These are phyloP conservation scores for Diaporthe eres DNA, from an alignment of 2,329 filamentous ascomycete species.

Conservation along the genomic window DNA sequence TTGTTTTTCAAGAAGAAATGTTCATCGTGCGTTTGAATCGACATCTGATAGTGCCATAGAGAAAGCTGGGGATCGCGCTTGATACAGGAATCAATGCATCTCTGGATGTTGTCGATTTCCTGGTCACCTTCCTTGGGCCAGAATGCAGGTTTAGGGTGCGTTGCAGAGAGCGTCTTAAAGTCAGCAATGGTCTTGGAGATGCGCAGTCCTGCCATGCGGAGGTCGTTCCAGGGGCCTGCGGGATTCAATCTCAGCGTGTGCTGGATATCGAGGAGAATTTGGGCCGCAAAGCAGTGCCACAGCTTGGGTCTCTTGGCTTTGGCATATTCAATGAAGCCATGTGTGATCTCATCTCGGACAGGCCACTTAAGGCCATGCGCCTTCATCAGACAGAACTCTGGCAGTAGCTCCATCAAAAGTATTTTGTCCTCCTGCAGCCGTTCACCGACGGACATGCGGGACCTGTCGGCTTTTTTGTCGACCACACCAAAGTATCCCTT, in stretches of 20 bases:
- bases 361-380: neutral
- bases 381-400: slow-evolving; percentile 6
- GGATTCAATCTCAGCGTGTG: neutral
- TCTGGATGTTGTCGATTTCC: neutral
- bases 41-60: neutral
- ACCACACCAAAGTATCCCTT: neutral
- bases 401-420: neutral
- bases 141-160: slow-evolving; percentile 14
- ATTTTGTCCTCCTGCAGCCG: neutral
- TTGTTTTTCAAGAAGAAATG: neutral
- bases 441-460: neutral
- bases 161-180: slow-evolving; percentile 11
- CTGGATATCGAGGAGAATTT: neutral
- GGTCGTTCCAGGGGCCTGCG: neutral
- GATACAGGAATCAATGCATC: neutral
- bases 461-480: slow-evolving; percentile 2
- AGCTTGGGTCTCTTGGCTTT: neutral
- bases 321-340: neutral
- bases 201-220: slow-evolving; percentile 16
- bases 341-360: neutral
- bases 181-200: slow-evolving; percentile 2
- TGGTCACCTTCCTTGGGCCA: slow-evolving; percentile 17
- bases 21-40: neutral
- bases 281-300: slow-evolving; percentile 4
- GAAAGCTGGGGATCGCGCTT: neutral